These are phyloP conservation scores for Sugiyamaella smithiae DNA, from an alignment of 805 yeast species.

Conservation along the genomic window DNA sequence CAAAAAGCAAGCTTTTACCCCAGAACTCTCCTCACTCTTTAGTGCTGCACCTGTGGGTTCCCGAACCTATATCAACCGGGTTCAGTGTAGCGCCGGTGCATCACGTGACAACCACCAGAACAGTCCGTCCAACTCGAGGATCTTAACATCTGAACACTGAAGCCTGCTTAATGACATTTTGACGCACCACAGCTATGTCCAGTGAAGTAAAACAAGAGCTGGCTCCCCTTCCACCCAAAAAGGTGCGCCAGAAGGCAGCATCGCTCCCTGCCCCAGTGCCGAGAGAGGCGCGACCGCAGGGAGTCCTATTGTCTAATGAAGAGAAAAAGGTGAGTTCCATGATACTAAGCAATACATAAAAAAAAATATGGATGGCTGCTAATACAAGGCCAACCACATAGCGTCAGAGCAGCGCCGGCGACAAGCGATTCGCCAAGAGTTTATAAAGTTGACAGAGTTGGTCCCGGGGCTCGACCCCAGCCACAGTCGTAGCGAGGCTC, in stretches of 20 bases:
- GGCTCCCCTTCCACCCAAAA: conserved; percentile 8
- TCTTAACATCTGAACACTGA: too few species aligned
- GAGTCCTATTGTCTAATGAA: conserved; percentile 30
- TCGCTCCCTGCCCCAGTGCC: conserved; percentile 12
- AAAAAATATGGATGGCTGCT: background rate
- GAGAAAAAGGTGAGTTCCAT: conserved; percentile 31
- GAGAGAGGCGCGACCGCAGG: conserved; percentile 3
- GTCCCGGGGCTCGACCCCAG: conserved; percentile 69
- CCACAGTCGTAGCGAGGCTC: conserved; percentile 78
- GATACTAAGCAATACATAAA: background rate
- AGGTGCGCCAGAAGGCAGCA: conserved; percentile 16
- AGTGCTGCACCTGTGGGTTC: too few species aligned
- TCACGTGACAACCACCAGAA: too few species aligned
- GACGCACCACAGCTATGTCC: too few species aligned
- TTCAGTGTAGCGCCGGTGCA: too few species aligned
- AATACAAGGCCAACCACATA: conserved; percentile 66
- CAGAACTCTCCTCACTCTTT: too few species aligned
- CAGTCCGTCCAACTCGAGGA: too few species aligned
- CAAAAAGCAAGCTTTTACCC: too few species aligned
- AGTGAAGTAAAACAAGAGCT: background rate
- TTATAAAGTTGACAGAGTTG: conserved; percentile 67
- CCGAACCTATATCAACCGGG: too few species aligned
- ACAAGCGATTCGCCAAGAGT: conserved; percentile 78
- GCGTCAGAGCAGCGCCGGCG: conserved; percentile 86
- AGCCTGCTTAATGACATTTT: too few species aligned